Evolutionary conservation across 2,329 filamentous ascomycete species (phyloP).

Genomic region (Ascocoryne sarcoides): DNA sequence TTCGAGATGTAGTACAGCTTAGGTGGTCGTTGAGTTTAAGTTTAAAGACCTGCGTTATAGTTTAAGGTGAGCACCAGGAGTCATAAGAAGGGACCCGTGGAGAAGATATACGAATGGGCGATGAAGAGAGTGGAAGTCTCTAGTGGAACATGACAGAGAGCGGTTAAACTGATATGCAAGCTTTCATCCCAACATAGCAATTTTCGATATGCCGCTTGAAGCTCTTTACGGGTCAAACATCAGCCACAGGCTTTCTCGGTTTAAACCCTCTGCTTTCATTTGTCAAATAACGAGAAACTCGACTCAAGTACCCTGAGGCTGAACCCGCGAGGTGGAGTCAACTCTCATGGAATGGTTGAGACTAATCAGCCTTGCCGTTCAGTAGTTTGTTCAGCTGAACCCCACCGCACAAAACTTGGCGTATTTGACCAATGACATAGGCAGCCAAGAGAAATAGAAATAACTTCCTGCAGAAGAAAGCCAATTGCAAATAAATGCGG

Average conservation of each 20-base stretch:
- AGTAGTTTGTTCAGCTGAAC: not conserved
- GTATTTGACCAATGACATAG: too few relatives aligned
- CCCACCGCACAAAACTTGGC: not conserved
- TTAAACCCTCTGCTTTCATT: not conserved
- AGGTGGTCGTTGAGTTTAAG: not conserved
- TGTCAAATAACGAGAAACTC: not conserved
- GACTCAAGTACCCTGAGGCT: not conserved
- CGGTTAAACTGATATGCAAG: not conserved
- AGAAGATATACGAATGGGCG: too few relatives aligned
- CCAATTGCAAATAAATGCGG: not conserved
- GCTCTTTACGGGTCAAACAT: not conserved
- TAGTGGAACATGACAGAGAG: not conserved
- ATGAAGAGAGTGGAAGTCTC: not conserved
- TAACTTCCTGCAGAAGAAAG: not conserved
- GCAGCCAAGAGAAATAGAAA: not conserved
- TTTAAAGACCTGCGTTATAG: too few relatives aligned
- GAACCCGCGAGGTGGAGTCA: not conserved
- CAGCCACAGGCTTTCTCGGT: not conserved
- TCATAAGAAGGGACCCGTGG: too few relatives aligned
- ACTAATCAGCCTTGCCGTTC: not conserved
- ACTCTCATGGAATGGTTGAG: not conserved
- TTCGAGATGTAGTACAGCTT: not conserved
- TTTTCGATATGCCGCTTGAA: not conserved
- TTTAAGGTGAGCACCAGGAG: too few relatives aligned
- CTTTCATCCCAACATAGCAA: not conserved